A percentile compares a stretch with the other conserved stretches of the same genome.
These are phyloP conservation scores for Cinnamomum micranthum DNA, from an alignment of 164 flowering plant species.

Conservation along the genomic window DNA sequence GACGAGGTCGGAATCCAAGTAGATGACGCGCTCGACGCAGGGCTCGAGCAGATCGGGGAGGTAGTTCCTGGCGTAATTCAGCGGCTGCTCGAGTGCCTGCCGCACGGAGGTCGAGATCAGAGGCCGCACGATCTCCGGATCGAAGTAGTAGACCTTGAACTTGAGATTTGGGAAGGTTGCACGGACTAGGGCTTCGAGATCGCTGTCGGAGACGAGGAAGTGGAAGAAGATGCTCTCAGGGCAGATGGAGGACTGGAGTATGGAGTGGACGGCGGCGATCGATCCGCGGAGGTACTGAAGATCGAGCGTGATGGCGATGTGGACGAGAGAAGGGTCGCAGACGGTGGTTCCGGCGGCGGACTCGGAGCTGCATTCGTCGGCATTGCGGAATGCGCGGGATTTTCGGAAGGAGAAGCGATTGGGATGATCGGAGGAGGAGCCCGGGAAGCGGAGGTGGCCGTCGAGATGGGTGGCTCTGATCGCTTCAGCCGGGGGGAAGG, in stretches of 20 bases:
- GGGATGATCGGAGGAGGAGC: conserved; percentile 6
- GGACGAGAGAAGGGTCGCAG: conserved; percentile 76
- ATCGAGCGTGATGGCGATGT: conserved; percentile 87
- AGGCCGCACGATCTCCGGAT: conserved; percentile 50
- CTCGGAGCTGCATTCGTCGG: conserved; percentile 40
- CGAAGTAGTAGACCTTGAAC: conserved; percentile 70
- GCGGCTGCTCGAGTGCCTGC: conserved; percentile 83
- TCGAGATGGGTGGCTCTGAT: conserved; percentile 48
- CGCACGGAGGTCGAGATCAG: conserved; percentile 77
- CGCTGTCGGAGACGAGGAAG: conserved; percentile 58
- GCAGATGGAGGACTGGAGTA: conserved; percentile 65
- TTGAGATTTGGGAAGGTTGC: conserved; percentile 67
- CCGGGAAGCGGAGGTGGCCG: conserved; percentile 24
- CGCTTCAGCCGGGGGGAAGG: conserved; percentile 66
- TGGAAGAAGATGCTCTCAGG: conserved; percentile 84
- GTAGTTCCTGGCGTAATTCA: conserved; percentile 88
- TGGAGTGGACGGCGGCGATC: conserved; percentile 85
- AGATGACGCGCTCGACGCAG: conserved; percentile 66
- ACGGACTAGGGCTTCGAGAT: conserved; percentile 48
- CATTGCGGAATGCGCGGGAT: conserved; percentile 52
- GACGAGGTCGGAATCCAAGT: conserved; percentile 83
- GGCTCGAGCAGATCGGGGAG: conserved; percentile 66
- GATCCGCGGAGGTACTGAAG: conserved; percentile 83
- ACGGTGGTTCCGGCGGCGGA: conserved; percentile 17
- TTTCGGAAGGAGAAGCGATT: conserved; percentile 44